Percentiles rank a stretch among this genome's conserved stretches.
These are phyloP conservation scores for Centrapalus pauciflorus DNA, from an alignment of 129 eudicot genomes.

Conservation along the genomic window DNA sequence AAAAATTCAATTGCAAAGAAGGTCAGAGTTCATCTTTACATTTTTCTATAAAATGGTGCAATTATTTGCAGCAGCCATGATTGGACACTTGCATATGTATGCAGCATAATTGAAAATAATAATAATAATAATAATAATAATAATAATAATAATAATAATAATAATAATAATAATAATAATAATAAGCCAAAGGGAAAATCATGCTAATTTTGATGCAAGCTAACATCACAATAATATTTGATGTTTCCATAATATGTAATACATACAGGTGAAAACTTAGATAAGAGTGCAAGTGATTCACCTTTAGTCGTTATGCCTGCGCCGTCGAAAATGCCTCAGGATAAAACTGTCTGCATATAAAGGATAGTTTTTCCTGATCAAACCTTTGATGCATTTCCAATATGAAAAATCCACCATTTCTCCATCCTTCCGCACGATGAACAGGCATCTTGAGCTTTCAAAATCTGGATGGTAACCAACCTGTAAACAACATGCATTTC, in stretches of 20 bases:
- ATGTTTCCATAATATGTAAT: too few species aligned
- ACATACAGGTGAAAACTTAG: slow-evolving; percentile 4
- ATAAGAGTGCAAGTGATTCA: background rate
- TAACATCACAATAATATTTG: slow-evolving; percentile 14
- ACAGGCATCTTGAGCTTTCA: slow-evolving; percentile 76
- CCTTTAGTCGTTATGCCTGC: slow-evolving; percentile 51
- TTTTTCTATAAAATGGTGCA: slow-evolving; percentile 20
- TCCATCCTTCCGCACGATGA: slow-evolving; percentile 82
- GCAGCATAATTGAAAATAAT: too few species aligned
- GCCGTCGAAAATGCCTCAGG: slow-evolving; percentile 75
- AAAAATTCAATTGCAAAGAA: slow-evolving; percentile 18
- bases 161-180: too few species aligned
- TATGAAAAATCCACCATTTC: slow-evolving; percentile 79
- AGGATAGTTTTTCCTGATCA: slow-evolving; percentile 85
- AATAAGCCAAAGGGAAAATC: background rate
- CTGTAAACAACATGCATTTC: slow-evolving; percentile 35
- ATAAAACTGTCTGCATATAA: slow-evolving; percentile 89
- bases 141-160: too few species aligned
- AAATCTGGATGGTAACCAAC: slow-evolving; percentile 90
- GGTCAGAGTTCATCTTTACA: slow-evolving; percentile 28
- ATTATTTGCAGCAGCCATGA: slow-evolving; percentile 15
- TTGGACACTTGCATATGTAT: slow-evolving; percentile 18
- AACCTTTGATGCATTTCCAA: slow-evolving; percentile 98
- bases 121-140: too few species aligned
- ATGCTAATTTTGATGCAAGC: slow-evolving; percentile 19